phyloP scores from a whole-genome alignment of 805 yeast species.

The Metschnikowia chrysomelidarum region DNA sequence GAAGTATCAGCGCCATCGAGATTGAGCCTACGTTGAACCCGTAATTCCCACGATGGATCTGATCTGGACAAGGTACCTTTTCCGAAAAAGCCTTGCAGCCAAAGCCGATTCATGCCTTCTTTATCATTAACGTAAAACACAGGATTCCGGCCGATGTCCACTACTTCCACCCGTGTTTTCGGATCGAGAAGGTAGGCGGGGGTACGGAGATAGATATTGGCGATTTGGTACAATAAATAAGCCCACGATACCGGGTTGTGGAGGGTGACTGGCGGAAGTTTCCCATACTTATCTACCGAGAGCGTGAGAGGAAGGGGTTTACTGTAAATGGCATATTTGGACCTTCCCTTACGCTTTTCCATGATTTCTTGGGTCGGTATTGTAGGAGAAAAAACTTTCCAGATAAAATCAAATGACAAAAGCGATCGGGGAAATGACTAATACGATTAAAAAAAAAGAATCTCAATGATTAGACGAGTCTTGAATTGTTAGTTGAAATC shows the following conservation, averaged over 20 bases:
- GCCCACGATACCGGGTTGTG: constrained; percentile 72
- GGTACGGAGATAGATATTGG: constrained; percentile 16
- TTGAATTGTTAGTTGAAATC: no score
- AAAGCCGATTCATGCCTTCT: constrained; percentile 53
- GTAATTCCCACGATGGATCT: constrained; percentile 85
- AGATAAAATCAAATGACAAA: neutral
- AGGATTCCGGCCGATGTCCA: constrained; percentile 16
- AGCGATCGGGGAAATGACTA: constrained; percentile 4
- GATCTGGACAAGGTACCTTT: constrained; percentile 87
- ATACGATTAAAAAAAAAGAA: no score
- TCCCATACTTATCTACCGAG: constrained; percentile 34
- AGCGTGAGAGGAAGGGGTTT: constrained; percentile 59
- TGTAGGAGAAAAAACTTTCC: neutral
- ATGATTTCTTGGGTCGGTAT: constrained; percentile 16
- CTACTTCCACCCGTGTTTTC: constrained; percentile 22
- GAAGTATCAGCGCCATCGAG: constrained; percentile 27
- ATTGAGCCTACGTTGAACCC: constrained; percentile 49
- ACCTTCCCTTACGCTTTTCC: constrained; percentile 33
- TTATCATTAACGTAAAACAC: constrained; percentile 42
- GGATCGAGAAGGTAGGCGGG: constrained; percentile 26
- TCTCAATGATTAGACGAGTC: no score
- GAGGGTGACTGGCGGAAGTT: constrained; percentile 52
- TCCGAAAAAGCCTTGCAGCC: constrained; percentile 91
- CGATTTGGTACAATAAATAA: constrained; percentile 40
- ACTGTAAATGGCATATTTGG: constrained; percentile 31